Evolutionary conservation across 2,329 filamentous ascomycete species (phyloP), one percentile per base, ranked within the genome.

Genomic region (Penicillium sp.): DNA sequence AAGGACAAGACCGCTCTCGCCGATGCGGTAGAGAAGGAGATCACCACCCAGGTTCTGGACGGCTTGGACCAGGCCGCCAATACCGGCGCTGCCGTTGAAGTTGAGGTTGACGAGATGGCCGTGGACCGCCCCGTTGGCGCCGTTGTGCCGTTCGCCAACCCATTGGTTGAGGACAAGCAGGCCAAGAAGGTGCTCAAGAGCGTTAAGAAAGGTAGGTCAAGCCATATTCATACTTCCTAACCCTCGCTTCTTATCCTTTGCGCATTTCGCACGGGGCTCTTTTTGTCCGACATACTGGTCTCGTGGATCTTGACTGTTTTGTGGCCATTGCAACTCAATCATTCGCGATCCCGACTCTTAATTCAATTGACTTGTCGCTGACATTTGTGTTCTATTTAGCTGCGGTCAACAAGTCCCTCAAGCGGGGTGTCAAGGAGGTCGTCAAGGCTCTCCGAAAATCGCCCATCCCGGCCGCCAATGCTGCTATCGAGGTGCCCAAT

Each of bases 381-480:
- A 59, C 37, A 16, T 19, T 20, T n/a, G 20, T 41, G 1, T 23
- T 25, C 15, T 18, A 15, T 43, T 35, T 69, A 97, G 93, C 91
- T 56, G 90, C 93, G 59, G 95, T 94, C 73, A 82, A 88, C 73
- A 94, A 94, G 74, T 86, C 87, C 44, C 86, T 98, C 63, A 94
- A 95, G 76, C 90, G 93, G 63, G 93, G 93, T 64, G 93, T 98
- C 54, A 98, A 98, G 73, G 93, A 98, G 74, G 91, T 95, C 63
- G 90, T 97, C 74, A 98, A 98, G 76, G 86, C 90, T 21, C 86
- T 98, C 58, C 89, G 93, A 75, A 97, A 97, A 75, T 91, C 88
- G 10, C 78, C 86, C 42, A 69, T 80, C 56, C 79, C 82, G 41
- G 79, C 81, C n/a, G 78, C 81, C 45, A 77, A 80, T 51, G 74